phyloP scores from a whole-genome alignment of 495 filamentous ascomycete genomes.

The Trichoderma orchidacearum region DNA sequence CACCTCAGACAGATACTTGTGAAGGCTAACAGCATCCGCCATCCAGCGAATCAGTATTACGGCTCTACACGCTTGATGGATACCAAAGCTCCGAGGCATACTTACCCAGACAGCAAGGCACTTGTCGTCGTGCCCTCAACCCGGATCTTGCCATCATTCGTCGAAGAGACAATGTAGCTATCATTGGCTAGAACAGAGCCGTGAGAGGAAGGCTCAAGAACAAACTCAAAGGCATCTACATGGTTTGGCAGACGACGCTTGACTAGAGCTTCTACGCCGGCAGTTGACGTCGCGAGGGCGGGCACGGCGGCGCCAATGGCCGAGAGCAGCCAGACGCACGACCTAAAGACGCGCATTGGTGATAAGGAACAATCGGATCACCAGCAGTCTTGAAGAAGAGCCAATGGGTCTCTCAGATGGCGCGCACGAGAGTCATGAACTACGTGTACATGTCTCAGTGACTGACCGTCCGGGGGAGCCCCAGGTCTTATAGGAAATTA shows the following conservation, averaged over 20 bases:
- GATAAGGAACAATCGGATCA: too few relatives aligned
- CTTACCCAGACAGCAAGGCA: slow-evolving; percentile 32
- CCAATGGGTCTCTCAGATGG: too few relatives aligned
- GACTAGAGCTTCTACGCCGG: slow-evolving; percentile 31
- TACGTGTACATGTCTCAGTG: too few relatives aligned
- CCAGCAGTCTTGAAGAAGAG: too few relatives aligned
- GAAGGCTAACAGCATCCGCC: slow-evolving; percentile 23
- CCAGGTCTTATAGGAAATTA: too few relatives aligned
- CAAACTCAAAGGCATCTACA: slow-evolving; percentile 25
- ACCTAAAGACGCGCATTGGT: slow-evolving; percentile 5
- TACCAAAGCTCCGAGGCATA: not conserved
- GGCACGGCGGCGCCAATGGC: slow-evolving; percentile 8
- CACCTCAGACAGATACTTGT: slow-evolving; percentile 32
- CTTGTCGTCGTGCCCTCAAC: slow-evolving; percentile 32
- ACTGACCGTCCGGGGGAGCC: too few relatives aligned
- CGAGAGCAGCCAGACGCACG: slow-evolving; percentile 5
- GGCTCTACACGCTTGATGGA: too few relatives aligned
- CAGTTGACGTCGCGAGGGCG: slow-evolving; percentile 15
- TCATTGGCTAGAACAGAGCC: slow-evolving; percentile 18
- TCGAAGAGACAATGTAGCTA: slow-evolving; percentile 24
- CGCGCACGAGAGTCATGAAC: too few relatives aligned
- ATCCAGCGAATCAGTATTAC: not conserved
- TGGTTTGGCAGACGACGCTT: slow-evolving; percentile 31
- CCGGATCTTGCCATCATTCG: slow-evolving; percentile 22
- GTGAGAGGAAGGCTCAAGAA: slow-evolving; percentile 11